Conservation (phyloP, 1,139 yeast genomes). For the Suhomyces maxii region DNA sequence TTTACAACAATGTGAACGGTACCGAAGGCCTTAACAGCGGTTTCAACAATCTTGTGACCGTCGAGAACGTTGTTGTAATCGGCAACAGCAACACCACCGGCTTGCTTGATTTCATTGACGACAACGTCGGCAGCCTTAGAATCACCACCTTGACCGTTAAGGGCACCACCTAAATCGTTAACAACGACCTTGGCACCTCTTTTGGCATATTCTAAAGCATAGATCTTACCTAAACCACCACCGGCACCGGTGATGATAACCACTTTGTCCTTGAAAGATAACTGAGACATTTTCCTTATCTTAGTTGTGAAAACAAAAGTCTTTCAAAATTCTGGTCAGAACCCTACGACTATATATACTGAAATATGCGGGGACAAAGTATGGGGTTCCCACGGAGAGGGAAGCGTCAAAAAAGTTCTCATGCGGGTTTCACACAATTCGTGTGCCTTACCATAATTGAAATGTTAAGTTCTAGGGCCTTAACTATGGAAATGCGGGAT, state of each 20-base stretch:
- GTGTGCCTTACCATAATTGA: neutral
- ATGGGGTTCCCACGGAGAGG: neutral
- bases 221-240: constrained; percentile 90
- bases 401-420: neutral
- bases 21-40: constrained; percentile 86
- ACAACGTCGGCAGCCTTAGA: constrained; percentile 83
- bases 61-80: constrained; percentile 90
- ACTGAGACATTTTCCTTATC: constrained; percentile 30
- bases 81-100: constrained; percentile 89
- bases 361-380: constrained; percentile 6
- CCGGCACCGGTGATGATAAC: constrained; percentile 97
- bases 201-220: constrained; percentile 83
- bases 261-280: constrained; percentile 72
- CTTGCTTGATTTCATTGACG: constrained; percentile 73
- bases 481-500: neutral
- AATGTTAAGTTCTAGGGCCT: no score
- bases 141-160: constrained; percentile 67
- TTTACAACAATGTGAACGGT: constrained; percentile 86
- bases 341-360: constrained; percentile 5
- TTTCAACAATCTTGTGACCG: constrained; percentile 82
- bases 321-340: constrained; percentile 1
- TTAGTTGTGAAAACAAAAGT: neutral
- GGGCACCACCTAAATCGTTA: constrained; percentile 87
- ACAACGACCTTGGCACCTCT: constrained; percentile 93
- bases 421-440: neutral